Percentiles rank a stretch among this genome's conserved stretches.
phyloP scores from a whole-genome alignment of 2,329 filamentous ascomycete species.

The Fusarium buxicola region DNA sequence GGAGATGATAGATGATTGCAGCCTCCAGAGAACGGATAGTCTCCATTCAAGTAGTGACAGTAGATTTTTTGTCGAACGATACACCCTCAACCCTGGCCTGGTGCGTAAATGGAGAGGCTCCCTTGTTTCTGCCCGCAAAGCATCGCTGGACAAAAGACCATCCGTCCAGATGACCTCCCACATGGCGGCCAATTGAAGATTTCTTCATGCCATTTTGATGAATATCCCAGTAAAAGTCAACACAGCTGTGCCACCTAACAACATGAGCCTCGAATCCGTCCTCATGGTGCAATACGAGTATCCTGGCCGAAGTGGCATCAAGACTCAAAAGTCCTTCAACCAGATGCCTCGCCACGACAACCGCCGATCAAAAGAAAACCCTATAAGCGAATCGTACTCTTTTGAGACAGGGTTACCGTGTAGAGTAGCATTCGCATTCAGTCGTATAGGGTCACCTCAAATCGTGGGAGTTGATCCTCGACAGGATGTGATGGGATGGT shows the following conservation, averaged over 20 bases:
- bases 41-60: neutral
- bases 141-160: slow-evolving; percentile 1
- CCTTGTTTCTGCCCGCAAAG: neutral
- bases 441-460: neutral
- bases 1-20: neutral
- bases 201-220: neutral
- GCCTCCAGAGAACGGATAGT: neutral
- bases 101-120: neutral
- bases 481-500: slow-evolving; percentile 7
- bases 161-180: slow-evolving; percentile 4
- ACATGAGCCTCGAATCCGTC: neutral
- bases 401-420: slow-evolving; percentile 6
- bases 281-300: neutral
- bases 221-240: neutral
- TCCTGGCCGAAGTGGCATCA: neutral
- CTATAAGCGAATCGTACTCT: neutral
- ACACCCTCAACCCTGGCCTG: neutral
- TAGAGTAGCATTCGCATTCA: slow-evolving; percentile 9
- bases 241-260: neutral
- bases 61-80: slow-evolving; percentile 9
- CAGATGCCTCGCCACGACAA: neutral
- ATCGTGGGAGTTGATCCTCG: slow-evolving; percentile 3
- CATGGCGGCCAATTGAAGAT: neutral
- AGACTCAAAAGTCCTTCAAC: slow-evolving; percentile 5
- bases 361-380: neutral